These are phyloP conservation scores for Phylloboletellus chloephorus DNA, from an alignment of 1,284 basidiomycete genomes.

Conservation along the genomic window DNA sequence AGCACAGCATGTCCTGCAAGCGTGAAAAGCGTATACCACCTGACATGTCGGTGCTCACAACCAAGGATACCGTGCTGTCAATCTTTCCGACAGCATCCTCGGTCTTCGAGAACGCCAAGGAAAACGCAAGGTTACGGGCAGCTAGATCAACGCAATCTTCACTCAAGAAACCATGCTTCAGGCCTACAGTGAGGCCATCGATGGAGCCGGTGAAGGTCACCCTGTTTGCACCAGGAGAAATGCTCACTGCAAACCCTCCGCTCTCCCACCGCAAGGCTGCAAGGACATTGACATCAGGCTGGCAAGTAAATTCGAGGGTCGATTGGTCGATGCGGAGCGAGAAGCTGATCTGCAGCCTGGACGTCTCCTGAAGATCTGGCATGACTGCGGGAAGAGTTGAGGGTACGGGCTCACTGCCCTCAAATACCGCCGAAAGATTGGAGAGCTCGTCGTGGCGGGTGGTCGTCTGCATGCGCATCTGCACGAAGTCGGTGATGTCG, in stretches of 20 bases:
- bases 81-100: conserved; percentile 34
- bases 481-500: conserved; percentile 61
- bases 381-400: conserved; percentile 10
- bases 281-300: conserved; percentile 83
- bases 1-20: conserved; percentile 79
- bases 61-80: conserved; percentile 60
- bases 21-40: conserved; percentile 74
- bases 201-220: conserved; percentile 75
- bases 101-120: conserved; percentile 57
- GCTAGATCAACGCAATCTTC: conserved; percentile 74
- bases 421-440: background rate
- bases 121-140: conserved; percentile 71
- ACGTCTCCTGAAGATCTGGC: conserved; percentile 25
- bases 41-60: conserved; percentile 71
- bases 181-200: conserved; percentile 69
- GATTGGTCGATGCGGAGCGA: conserved; percentile 88
- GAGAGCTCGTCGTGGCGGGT: conserved; percentile 11
- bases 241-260: conserved; percentile 79
- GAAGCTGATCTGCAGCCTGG: conserved; percentile 68
- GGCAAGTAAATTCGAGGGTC: conserved; percentile 76
- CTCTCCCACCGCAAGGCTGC: conserved; percentile 87
- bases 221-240: conserved; percentile 64
- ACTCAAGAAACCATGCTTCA: conserved; percentile 78
- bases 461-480: conserved; percentile 53
- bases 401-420: conserved; percentile 7